Conservation (phyloP, 306 rosid species). For the Luffa aegyptiaca region DNA sequence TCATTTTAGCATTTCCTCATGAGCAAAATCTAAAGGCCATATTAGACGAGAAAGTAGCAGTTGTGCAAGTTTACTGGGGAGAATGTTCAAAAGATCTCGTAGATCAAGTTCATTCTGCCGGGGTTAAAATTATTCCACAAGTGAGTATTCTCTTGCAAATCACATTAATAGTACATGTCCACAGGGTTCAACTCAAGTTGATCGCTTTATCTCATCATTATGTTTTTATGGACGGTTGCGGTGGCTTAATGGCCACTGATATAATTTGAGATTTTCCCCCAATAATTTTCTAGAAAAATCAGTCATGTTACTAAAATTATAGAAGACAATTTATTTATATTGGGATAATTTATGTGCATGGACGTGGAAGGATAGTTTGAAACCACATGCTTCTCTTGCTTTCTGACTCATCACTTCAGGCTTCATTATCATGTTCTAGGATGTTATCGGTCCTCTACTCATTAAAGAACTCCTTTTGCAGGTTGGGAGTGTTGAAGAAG, state of each 20-base stretch:
- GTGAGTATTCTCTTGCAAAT: conserved; percentile 27
- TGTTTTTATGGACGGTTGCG: not conserved
- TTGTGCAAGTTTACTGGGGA: conserved; percentile 79
- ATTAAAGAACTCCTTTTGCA: conserved; percentile 11
- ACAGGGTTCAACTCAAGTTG: not conserved
- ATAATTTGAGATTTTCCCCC: not conserved
- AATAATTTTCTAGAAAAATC: not conserved
- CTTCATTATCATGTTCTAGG: not conserved
- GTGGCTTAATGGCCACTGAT: not conserved
- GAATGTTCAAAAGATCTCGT: conserved; percentile 58
- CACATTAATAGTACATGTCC: not conserved
- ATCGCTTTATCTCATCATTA: not conserved
- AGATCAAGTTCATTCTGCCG: conserved; percentile 50
- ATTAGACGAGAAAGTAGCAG: conserved; percentile 65
- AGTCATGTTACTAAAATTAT: not conserved
- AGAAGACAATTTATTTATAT: not conserved
- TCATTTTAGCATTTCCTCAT: conserved; percentile 70
- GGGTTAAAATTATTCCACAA: conserved; percentile 74
- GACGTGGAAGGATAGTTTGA: not conserved
- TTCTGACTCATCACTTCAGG: not conserved
- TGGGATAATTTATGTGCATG: not conserved
- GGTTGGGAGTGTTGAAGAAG: conserved; percentile 52
- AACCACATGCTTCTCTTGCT: not conserved
- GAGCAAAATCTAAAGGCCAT: conserved; percentile 60
- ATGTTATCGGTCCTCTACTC: not conserved